A percentile compares a stretch with the other conserved stretches of the same genome.
Conservation (phyloP, 2,329 filamentous ascomycete genomes). For the Aspergillus persii region DNA sequence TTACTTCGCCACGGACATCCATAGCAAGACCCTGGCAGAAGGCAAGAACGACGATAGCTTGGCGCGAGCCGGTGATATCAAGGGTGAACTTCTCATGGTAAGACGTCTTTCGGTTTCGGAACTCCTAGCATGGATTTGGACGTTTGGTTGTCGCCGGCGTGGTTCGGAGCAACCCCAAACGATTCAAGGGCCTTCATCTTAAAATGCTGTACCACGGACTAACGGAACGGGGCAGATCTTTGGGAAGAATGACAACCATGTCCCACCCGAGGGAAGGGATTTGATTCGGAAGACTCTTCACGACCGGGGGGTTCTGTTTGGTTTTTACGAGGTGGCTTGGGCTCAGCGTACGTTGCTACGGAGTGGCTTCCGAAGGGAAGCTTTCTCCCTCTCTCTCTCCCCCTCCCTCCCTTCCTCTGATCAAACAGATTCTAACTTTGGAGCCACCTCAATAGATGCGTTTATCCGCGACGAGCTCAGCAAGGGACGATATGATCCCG, state of each 20-base stretch:
- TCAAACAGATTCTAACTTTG: too few species aligned
- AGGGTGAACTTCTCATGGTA: conserved; percentile 74
- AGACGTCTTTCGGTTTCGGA: conserved; percentile 7
- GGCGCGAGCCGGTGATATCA: conserved; percentile 62
- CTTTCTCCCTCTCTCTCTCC: background rate
- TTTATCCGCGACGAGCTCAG: conserved; percentile 91
- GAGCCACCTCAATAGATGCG: conserved; percentile 55
- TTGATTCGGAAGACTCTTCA: conserved; percentile 79
- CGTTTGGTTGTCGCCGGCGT: background rate
- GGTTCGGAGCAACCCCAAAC: background rate
- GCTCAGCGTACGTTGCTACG: conserved; percentile 66
- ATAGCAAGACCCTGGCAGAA: conserved; percentile 72
- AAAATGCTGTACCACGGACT: background rate
- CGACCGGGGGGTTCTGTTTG: conserved; percentile 70
- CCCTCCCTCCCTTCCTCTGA: background rate
- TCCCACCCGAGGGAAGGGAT: conserved; percentile 77
- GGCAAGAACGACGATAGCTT: conserved; percentile 63
- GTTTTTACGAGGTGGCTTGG: conserved; percentile 88
- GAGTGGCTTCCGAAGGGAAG: background rate
- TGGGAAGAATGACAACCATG: conserved; percentile 86
- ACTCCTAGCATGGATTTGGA: too few species aligned
- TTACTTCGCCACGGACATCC: conserved; percentile 92
- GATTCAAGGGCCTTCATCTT: background rate
- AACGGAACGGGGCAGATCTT: conserved; percentile 62
- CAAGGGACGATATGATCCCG: conserved; percentile 91